These are phyloP conservation scores for Aspergillus wentii DNA, from an alignment of 495 filamentous ascomycete species.

Conservation along the genomic window DNA sequence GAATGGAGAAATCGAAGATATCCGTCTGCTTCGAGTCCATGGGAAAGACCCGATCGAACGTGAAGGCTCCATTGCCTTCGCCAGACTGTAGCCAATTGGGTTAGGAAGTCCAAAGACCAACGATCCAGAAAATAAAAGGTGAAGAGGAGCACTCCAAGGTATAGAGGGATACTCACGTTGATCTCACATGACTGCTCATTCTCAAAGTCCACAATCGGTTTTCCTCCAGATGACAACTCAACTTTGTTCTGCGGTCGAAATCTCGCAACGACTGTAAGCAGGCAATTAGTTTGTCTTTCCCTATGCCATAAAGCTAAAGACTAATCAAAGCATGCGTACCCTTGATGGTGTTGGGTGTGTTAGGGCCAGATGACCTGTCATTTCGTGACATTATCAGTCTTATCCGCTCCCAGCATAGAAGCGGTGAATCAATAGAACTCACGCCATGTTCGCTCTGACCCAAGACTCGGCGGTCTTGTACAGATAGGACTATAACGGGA, in stretches of 20 bases:
- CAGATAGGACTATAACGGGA: neutral
- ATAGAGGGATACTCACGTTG: slow-evolving; percentile 52
- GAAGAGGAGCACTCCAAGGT: neutral
- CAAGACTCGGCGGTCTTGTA: no score
- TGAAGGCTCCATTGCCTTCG: slow-evolving; percentile 82
- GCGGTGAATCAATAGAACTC: slow-evolving; percentile 20
- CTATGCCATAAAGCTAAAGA: neutral
- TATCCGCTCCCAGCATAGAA: slow-evolving; percentile 1
- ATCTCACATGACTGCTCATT: slow-evolving; percentile 84
- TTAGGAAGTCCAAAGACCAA: no score
- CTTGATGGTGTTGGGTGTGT: slow-evolving; percentile 67
- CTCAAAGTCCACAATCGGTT: slow-evolving; percentile 85
- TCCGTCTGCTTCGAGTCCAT: slow-evolving; percentile 83
- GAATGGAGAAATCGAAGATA: slow-evolving; percentile 97
- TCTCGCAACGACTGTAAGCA: slow-evolving; percentile 74
- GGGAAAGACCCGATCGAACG: slow-evolving; percentile 95
- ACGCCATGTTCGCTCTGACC: slow-evolving; percentile 42
- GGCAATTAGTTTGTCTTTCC: slow-evolving; percentile 11
- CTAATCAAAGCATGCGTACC: slow-evolving; percentile 41
- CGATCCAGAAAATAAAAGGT: neutral
- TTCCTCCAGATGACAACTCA: slow-evolving; percentile 83
- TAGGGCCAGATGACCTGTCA: slow-evolving; percentile 35
- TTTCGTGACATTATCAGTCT: slow-evolving; percentile 15
- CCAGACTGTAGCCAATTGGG: slow-evolving; percentile 53
- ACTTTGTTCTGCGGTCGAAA: slow-evolving; percentile 96